Base-by-base conservation (phyloP, 2,329 filamentous ascomycete genomes). In the Chrysoporthe puriensis region DNA sequence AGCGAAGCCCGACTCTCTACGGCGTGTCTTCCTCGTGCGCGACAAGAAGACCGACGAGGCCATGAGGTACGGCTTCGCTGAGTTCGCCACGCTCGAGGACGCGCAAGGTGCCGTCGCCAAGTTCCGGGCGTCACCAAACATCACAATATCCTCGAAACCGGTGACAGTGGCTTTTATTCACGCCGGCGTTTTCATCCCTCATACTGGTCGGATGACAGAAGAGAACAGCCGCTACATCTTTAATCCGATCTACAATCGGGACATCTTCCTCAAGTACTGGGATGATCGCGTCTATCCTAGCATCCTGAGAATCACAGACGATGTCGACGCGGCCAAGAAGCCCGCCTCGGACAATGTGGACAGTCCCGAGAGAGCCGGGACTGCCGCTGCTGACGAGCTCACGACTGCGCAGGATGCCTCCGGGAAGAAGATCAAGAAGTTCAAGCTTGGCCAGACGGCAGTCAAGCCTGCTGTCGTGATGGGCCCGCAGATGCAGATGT, bases 11-110 rank as follows among this genome's bases (percentile, higher is more conserved):
- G 89, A 90, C 26, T 93, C 91, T n/a, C 80, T 96, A 9, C 87
- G 91, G 70, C 88, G 93, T 63, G 88, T 96, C 1, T 87, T 96
- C 69, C 80, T 96, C 36, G 89, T 96, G 73, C 87, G 93, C 66
- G 91, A 95, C 74, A 85, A 89, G 57, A 84, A 83, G 69, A 90
- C 85, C 4, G 86, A 92, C 65, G 89, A 92, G 69, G 93, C 90
- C 63, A 92, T 91, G 84, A 87, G 90, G 72, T 96, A 93, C 73
- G 93, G 92, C 0, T 96, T 96, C 77, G 93, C 90, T 0, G 93
- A 96, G 77, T 96, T 94, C 75, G 90, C 88, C 73, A 91, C 88
- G 0, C 82, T 93, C 21, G 88, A 91, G 76, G 92, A 96, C 76
- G 91, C 93, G 2, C 85, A 89, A 76, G 90, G 89, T 32, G 93